Percentiles rank a stretch among this genome's conserved stretches.
phyloP scores from a whole-genome alignment of 495 filamentous ascomycete species.

The Daldinia vernicosa region DNA sequence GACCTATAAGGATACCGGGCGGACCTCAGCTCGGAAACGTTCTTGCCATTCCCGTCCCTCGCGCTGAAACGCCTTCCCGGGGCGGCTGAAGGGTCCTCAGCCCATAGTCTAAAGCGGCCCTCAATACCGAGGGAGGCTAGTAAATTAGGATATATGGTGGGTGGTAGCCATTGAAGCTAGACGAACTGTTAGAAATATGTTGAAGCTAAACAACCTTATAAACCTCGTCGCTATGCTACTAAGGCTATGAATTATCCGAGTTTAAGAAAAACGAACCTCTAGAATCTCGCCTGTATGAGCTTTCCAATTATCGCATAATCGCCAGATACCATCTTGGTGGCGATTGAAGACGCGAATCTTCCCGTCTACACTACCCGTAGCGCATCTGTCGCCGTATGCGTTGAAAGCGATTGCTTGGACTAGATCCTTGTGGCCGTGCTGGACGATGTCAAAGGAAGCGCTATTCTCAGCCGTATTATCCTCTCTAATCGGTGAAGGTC shows the following conservation, averaged over 20 bases:
- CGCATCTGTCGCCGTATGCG: slow-evolving; percentile 87
- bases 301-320: slow-evolving; percentile 84
- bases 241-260: background rate
- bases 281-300: slow-evolving; percentile 92
- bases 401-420: slow-evolving; percentile 76
- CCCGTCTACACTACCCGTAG: slow-evolving; percentile 91
- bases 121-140: slow-evolving; percentile 79
- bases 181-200: slow-evolving; percentile 6
- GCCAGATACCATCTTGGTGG: slow-evolving; percentile 79
- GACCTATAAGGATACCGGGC: slow-evolving; percentile 65
- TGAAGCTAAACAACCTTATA: background rate
- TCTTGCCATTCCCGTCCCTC: slow-evolving; percentile 45
- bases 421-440: slow-evolving; percentile 73
- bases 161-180: slow-evolving; percentile 80
- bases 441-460: slow-evolving; percentile 53
- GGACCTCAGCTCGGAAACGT: slow-evolving; percentile 58
- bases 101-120: slow-evolving; percentile 87
- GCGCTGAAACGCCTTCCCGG: slow-evolving; percentile 80
- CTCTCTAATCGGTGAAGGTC: slow-evolving; percentile 32
- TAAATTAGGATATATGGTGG: slow-evolving; percentile 65
- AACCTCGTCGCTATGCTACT: background rate
- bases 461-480: slow-evolving; percentile 30
- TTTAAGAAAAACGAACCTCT: slow-evolving; percentile 66
- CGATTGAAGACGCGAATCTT: slow-evolving; percentile 90
- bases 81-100: slow-evolving; percentile 80